phyloP scores from a whole-genome alignment of 345 rosid genomes.

The Sonneratia alba region DNA sequence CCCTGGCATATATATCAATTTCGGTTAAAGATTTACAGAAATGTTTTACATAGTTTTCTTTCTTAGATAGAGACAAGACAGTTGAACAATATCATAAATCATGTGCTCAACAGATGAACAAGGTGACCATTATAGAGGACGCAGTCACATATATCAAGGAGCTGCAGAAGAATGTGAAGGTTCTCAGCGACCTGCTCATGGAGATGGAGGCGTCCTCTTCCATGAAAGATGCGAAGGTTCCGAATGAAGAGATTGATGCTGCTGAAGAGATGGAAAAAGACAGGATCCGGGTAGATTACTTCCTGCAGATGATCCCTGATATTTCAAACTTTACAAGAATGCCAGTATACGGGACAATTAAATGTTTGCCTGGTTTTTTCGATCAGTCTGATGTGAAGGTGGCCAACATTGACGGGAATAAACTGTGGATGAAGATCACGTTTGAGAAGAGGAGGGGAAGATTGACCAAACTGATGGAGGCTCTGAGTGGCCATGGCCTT shows the following conservation, averaged over 20 bases:
- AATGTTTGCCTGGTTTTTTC: not conserved
- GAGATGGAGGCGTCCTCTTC: conserved; percentile 38
- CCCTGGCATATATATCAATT: no score
- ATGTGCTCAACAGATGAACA: conserved; percentile 49
- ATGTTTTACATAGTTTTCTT: no score
- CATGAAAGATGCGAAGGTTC: conserved; percentile 19
- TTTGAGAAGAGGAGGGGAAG: conserved; percentile 43
- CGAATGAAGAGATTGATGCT: conserved; percentile 13
- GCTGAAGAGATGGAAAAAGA: conserved; percentile 35
- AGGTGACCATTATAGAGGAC: conserved; percentile 71
- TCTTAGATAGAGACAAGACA: no score
- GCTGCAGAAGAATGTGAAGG: no score
- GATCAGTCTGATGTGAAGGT: conserved; percentile 56
- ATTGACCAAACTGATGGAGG: conserved; percentile 55
- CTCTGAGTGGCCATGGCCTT: conserved; percentile 38
- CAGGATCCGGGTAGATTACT: conserved; percentile 42
- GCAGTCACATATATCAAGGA: conserved; percentile 59
- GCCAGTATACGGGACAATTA: not conserved
- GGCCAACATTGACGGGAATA: conserved; percentile 34
- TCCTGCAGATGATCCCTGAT: not conserved
- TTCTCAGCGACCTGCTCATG: conserved; percentile 4
- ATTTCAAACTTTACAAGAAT: not conserved
- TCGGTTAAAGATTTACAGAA: no score
- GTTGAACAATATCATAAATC: no score
- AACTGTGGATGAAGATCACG: conserved; percentile 60